Evolutionary conservation across 331 rosid species (phyloP), one percentile per base, ranked within the genome.

Genomic region (Erythrophleum ivorense): DNA sequence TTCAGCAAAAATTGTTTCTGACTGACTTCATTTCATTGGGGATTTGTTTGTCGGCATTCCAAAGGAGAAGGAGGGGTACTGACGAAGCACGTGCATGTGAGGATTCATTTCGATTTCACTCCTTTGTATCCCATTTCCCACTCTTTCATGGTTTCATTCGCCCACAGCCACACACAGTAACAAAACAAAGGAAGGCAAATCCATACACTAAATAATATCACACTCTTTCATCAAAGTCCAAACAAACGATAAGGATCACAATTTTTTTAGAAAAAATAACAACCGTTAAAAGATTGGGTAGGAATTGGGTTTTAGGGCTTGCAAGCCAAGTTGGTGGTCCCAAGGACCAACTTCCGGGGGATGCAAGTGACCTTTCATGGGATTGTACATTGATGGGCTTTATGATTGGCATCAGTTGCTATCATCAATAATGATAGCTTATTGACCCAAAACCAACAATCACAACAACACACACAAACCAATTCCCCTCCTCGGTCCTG

Each of bases 341-440:
- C 80, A 29, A 41, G 60, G 16, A 16, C 38, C 38, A 55, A 64
- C 34, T 40, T 9, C 33, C 73, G 62, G 73, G 59, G 74, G 38
- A 19, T 16, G 34, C 45, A 16, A 10, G 71, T 80, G 74, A 62
- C 67, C 74, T 73, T 38, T 72, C 74, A 38, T 11, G 24, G 29
- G 36, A 79, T 60, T 49, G 67, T 63, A 75, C 59, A 16, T 65
- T 11, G 52, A 81, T 81, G 72, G 76, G 62, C 84, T 66, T 74
- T 38, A 74, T 81, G n/a, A 81, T 75, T 74, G 84, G 62, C 33
- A 46, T 15, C 59, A 15, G 18, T 41, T 0, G 68, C 41, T 3
- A 34, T 12, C 29, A 49, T 64, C 15, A 60, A 60, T 4, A 2
- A 29, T 21, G 5, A 60, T 24, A 5, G 13, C 16, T 60, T 9